Percentiles rank a stretch among this genome's conserved stretches.
These are phyloP conservation scores for Aureobasidium sp. DNA, from an alignment of 2,329 filamentous ascomycete species.

Conservation along the genomic window DNA sequence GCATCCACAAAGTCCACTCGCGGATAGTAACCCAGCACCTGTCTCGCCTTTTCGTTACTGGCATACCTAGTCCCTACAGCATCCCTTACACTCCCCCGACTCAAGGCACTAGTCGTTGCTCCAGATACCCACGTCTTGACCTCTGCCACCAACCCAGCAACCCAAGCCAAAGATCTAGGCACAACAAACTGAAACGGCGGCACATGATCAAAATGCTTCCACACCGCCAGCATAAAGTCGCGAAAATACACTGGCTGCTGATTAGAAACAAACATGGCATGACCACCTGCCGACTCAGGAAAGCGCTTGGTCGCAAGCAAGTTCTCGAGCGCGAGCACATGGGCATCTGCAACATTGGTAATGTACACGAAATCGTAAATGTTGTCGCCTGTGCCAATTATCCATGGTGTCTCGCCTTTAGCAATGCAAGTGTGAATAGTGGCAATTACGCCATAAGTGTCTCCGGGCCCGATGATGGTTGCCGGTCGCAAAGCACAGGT, in stretches of 20 bases:
- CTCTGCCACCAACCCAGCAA: slow-evolving; percentile 42
- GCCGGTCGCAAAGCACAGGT: slow-evolving; percentile 80
- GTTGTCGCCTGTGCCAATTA: slow-evolving; percentile 69
- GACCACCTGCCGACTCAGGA: slow-evolving; percentile 59
- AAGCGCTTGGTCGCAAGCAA: slow-evolving; percentile 47
- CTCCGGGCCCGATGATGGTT: slow-evolving; percentile 86
- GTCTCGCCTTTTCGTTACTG: slow-evolving; percentile 45
- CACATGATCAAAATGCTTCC: slow-evolving; percentile 54
- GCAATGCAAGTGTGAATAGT: slow-evolving; percentile 66
- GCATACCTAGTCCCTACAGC: slow-evolving; percentile 48
- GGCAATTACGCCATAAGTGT: slow-evolving; percentile 62
- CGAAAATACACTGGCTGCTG: slow-evolving; percentile 84
- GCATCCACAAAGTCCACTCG: slow-evolving; percentile 46
- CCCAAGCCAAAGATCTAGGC: slow-evolving; percentile 43
- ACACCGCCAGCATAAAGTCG: slow-evolving; percentile 76
- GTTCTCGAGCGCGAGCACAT: slow-evolving; percentile 70
- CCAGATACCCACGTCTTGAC: slow-evolving; percentile 42
- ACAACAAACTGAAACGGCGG: slow-evolving; percentile 44
- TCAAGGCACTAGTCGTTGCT: slow-evolving; percentile 37
- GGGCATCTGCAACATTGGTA: slow-evolving; percentile 65
- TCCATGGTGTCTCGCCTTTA: slow-evolving; percentile 63
- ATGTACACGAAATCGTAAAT: slow-evolving; percentile 67
- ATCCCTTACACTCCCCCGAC: slow-evolving; percentile 50
- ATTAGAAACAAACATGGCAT: slow-evolving; percentile 88
- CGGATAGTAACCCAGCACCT: slow-evolving; percentile 47